Evolutionary conservation across 2,329 filamentous ascomycete genomes (phyloP).

Genomic region (Bipolaris cookei): DNA sequence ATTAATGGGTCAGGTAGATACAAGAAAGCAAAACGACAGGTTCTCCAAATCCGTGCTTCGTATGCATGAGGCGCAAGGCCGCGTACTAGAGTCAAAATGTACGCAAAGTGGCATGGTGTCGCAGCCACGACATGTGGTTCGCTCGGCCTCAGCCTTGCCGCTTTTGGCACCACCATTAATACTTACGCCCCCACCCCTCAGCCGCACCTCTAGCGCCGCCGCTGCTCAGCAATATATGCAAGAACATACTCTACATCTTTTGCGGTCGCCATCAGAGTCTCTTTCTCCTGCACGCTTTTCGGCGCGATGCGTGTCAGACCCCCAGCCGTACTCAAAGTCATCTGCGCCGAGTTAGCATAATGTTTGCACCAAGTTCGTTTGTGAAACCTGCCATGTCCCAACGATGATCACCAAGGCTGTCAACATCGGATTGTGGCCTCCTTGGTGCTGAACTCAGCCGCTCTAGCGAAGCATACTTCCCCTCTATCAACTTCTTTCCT

Average conservation of each 20-base stretch:
- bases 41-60: conserved; percentile 14
- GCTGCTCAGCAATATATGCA: conserved; percentile 19
- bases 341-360: conserved; percentile 63
- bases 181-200: background rate
- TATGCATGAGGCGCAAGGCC: conserved; percentile 32
- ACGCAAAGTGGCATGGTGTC: conserved; percentile 24
- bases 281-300: conserved; percentile 35
- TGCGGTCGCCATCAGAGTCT: conserved; percentile 22
- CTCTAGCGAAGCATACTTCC: conserved; percentile 70
- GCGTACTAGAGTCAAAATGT: conserved; percentile 30
- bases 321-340: conserved; percentile 72
- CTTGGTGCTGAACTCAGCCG: conserved; percentile 19
- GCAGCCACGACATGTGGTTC: conserved; percentile 25
- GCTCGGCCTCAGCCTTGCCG: conserved; percentile 6
- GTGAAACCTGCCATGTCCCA: conserved; percentile 68
- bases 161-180: background rate
- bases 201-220: background rate
- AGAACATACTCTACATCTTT: conserved; percentile 31
- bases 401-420: conserved; percentile 48
- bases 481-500: conserved; percentile 61
- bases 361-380: background rate
- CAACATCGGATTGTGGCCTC: background rate
- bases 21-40: conserved; percentile 17
- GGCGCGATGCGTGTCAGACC: conserved; percentile 64
- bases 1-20: conserved; percentile 10